Evolutionary conservation across 2,329 filamentous ascomycete genomes (phyloP).

Genomic region (Aspergillus sp.): DNA sequence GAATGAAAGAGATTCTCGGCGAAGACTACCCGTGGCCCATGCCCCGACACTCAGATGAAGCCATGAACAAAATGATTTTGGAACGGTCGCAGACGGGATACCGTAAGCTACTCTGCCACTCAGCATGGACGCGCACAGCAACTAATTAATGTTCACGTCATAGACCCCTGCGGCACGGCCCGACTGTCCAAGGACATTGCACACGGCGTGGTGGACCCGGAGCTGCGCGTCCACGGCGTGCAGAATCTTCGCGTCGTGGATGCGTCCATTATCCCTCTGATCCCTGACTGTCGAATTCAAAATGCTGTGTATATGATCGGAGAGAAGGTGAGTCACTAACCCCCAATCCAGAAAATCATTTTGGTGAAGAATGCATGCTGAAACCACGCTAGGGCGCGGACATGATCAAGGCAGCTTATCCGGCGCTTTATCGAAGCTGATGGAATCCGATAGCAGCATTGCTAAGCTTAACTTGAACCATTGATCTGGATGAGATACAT

Average conservation of each 20-base stretch:
- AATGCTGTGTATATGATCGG: conserved; percentile 5
- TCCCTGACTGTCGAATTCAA: conserved; percentile 3
- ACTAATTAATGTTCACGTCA: not conserved
- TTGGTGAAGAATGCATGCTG: not conserved
- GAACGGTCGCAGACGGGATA: conserved; percentile 3
- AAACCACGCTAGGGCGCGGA: not conserved
- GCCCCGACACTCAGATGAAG: conserved; percentile 3
- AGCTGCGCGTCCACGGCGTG: conserved; percentile 1
- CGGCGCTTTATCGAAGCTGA: not conserved
- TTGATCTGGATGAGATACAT: no score
- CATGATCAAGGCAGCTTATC: not conserved
- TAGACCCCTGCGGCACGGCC: conserved; percentile 4
- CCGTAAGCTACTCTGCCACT: not conserved
- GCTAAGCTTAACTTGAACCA: no score
- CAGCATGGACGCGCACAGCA: not conserved
- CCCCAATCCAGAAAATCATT: no score
- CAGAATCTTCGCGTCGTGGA: conserved; percentile 1
- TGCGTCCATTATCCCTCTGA: not conserved
- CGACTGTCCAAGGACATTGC: not conserved
- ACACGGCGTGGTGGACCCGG: not conserved
- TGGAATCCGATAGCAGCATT: no score
- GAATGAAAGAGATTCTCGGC: not conserved
- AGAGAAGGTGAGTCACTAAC: not conserved
- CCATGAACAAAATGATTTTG: conserved; percentile 1
- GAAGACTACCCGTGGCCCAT: conserved; percentile 2